Conservation (phyloP, 208 protist species). For the Crithidia thermophila region DNA sequence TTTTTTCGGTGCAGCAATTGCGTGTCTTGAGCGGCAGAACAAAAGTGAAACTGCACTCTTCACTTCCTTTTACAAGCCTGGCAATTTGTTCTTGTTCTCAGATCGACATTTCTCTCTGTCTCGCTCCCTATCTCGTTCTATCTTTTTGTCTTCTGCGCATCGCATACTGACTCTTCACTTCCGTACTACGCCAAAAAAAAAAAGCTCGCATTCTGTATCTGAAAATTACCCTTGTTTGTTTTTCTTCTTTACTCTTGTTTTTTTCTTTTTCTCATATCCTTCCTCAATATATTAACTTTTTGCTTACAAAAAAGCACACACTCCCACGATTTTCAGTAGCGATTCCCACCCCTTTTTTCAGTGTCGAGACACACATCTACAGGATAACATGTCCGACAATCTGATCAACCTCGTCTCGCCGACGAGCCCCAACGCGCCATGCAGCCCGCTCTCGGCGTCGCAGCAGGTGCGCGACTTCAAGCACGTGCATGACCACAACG, state of each 20-base stretch:
- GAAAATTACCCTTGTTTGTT: not conserved
- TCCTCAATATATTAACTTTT: not conserved
- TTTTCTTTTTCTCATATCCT: not conserved
- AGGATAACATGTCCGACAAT: conserved; percentile 10
- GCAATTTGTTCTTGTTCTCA: too few species aligned
- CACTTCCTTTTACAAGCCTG: not conserved
- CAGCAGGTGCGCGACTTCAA: conserved; percentile 22
- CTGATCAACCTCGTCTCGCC: not conserved
- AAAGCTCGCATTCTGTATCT: too few species aligned
- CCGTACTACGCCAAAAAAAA: too few species aligned
- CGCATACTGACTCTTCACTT: too few species aligned
- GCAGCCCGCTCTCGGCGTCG: conserved; percentile 12
- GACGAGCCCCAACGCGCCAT: not conserved
- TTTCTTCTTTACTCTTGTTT: conserved; percentile 3
- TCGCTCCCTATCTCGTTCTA: too few species aligned
- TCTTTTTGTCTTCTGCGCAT: too few species aligned
- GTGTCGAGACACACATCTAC: conserved; percentile 1
- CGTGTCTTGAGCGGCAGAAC: too few species aligned
- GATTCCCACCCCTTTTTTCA: not conserved
- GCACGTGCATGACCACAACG: not conserved
- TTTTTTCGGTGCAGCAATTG: too few species aligned
- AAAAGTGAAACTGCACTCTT: conserved; percentile 1
- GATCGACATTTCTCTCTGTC: too few species aligned
- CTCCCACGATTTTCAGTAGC: not conserved
- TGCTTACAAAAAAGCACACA: not conserved